Evolutionary conservation across 257 asterid species (phyloP).

Genomic region (Nicotiana benthamiana): DNA sequence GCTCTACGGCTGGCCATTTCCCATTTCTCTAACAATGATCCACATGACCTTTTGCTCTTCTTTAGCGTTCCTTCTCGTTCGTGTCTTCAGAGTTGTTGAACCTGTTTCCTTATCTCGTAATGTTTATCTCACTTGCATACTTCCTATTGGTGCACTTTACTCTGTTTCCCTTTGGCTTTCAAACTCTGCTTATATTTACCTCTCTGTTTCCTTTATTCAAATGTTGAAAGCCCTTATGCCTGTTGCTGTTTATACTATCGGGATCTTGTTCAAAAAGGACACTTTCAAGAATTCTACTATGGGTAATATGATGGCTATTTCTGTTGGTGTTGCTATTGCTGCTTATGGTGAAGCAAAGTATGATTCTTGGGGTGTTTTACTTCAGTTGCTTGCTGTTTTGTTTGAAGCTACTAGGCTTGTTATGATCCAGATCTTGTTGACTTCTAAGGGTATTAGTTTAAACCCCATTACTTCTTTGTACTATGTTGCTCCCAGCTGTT

Average conservation of each 20-base stretch:
- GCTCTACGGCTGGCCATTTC: conserved; percentile 22
- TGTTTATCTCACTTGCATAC: conserved; percentile 10
- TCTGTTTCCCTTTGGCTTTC: conserved; percentile 10
- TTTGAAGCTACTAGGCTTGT: conserved; percentile 11
- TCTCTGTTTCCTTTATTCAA: conserved; percentile 11
- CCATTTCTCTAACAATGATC: conserved; percentile 23
- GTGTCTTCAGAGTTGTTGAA: conserved; percentile 11
- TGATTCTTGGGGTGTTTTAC: conserved; percentile 13
- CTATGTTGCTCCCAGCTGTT: conserved; percentile 9
- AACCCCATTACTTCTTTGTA: conserved; percentile 11
- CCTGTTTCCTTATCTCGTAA: conserved; percentile 13
- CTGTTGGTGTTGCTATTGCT: conserved; percentile 10
- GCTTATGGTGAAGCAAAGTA: conserved; percentile 15
- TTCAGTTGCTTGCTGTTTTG: conserved; percentile 5
- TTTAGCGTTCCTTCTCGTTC: conserved; percentile 15
- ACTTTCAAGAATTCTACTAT: not conserved
- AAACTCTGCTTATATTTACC: conserved; percentile 11
- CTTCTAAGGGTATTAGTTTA: conserved; percentile 8
- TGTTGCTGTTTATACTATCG: conserved; percentile 10
- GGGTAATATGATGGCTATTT: conserved; percentile 7
- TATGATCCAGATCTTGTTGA: conserved; percentile 13
- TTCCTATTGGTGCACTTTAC: conserved; percentile 13
- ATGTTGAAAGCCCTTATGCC: conserved; percentile 20
- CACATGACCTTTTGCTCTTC: conserved; percentile 20
- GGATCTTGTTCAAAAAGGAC: conserved; percentile 9